Conservation (phyloP, 1,284 basidiomycete species). For the Trametes sp. region DNA sequence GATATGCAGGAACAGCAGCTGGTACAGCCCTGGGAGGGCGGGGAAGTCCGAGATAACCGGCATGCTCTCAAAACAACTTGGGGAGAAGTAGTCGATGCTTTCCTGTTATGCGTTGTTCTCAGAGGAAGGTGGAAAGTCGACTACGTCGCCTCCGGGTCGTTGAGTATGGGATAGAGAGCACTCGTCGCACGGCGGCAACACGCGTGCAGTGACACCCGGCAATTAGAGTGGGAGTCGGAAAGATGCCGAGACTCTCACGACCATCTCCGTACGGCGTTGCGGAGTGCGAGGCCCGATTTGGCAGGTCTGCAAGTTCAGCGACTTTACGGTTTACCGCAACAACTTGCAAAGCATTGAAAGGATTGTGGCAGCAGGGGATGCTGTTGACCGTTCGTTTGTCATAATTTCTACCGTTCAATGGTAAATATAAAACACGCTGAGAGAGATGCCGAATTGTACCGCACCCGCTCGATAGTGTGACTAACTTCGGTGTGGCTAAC, state of each 20-base stretch:
- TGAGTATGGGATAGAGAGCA: neutral
- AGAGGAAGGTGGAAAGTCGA: neutral
- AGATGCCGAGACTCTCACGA: neutral
- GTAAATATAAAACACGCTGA: too few relatives aligned
- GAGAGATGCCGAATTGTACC: too few relatives aligned
- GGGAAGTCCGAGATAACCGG: constrained; percentile 53
- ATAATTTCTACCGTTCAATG: too few relatives aligned
- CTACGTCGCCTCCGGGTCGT: neutral
- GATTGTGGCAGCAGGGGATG: too few relatives aligned
- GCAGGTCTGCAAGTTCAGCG: constrained; percentile 5
- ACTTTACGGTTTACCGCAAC: neutral
- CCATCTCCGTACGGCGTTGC: neutral
- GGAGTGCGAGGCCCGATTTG: constrained; percentile 3
- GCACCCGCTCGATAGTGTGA: too few relatives aligned
- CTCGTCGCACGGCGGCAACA: neutral
- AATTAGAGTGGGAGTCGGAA: neutral
- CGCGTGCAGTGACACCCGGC: neutral
- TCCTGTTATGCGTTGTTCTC: too few relatives aligned
- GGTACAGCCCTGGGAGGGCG: constrained; percentile 74
- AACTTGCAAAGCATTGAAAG: too few relatives aligned
- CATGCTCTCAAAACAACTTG: constrained; percentile 1
- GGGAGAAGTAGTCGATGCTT: neutral
- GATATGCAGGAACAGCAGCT: constrained; percentile 69
- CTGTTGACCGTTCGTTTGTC: too few relatives aligned
- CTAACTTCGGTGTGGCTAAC: too few relatives aligned